A percentile compares a stretch with the other conserved stretches of the same genome.
phyloP scores from a whole-genome alignment of 805 yeast genomes.

The Metschnikowia proteae region DNA sequence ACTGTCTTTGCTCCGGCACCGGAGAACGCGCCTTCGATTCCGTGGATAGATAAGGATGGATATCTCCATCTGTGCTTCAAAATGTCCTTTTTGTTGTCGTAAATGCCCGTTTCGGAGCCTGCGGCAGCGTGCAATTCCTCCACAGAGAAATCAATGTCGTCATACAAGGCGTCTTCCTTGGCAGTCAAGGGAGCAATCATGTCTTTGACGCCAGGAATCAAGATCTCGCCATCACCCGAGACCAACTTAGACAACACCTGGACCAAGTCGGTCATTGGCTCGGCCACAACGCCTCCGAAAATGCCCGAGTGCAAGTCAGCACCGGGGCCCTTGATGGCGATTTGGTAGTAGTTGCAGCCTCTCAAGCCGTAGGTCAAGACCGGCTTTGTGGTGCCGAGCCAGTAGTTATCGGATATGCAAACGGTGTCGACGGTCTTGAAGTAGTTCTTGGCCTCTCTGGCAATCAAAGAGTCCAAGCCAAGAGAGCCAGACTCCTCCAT shows the following conservation, averaged over 20 bases:
- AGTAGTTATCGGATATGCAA: slow-evolving; percentile 94
- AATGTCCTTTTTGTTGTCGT: slow-evolving; percentile 74
- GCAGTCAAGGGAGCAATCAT: slow-evolving; percentile 94
- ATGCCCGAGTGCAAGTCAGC: slow-evolving; percentile 98
- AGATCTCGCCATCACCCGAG: slow-evolving; percentile 74
- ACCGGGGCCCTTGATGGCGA: slow-evolving; percentile 81
- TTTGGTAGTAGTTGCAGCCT: slow-evolving; percentile 92
- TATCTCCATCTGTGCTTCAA: slow-evolving; percentile 98
- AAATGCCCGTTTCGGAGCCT: slow-evolving; percentile 81
- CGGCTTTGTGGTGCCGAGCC: slow-evolving; percentile 97
- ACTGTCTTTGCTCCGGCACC: slow-evolving; percentile 97
- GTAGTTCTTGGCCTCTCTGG: slow-evolving; percentile 70
- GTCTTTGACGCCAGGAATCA: slow-evolving; percentile 83
- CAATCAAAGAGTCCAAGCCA: slow-evolving; percentile 83
- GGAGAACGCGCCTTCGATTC: slow-evolving; percentile 95
- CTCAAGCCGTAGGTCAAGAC: slow-evolving; percentile 96
- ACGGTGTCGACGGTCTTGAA: slow-evolving; percentile 91
- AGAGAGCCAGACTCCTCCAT: slow-evolving; percentile 98
- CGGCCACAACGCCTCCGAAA: slow-evolving; percentile 95
- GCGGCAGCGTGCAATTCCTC: slow-evolving; percentile 83
- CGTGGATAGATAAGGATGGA: slow-evolving; percentile 94
- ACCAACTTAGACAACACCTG: slow-evolving; percentile 76
- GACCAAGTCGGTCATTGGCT: slow-evolving; percentile 92
- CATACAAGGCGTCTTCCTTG: slow-evolving; percentile 74
- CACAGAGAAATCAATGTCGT: slow-evolving; percentile 78